phyloP scores from a whole-genome alignment of 805 yeast species.

The Wickerhamomyces pijperi region DNA sequence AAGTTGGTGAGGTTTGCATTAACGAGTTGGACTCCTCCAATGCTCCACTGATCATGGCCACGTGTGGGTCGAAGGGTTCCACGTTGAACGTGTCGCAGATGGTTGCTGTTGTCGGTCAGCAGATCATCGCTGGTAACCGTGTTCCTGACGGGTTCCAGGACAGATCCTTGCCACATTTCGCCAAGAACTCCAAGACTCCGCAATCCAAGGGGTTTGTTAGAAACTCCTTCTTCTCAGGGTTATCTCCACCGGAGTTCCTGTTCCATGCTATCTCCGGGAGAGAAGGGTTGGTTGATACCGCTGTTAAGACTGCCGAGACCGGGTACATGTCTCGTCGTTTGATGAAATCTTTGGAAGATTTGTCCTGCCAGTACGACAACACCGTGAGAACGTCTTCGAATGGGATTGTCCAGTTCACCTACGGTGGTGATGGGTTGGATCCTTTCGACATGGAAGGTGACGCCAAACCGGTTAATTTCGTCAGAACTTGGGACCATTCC shows the following conservation, averaged over 20 bases:
- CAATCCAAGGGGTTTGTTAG: conserved; percentile 96
- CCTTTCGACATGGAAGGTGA: conserved; percentile 99
- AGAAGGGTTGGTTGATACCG: conserved; percentile 98
- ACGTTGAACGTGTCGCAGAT: conserved; percentile 96
- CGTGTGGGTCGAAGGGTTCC: conserved; percentile 98
- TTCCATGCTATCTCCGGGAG: conserved; percentile 99
- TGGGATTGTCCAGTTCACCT: conserved; percentile 94
- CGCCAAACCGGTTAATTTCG: conserved; percentile 89
- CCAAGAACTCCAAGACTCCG: conserved; percentile 92
- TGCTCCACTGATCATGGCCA: conserved; percentile 97
- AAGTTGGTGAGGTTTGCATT: conserved; percentile 97
- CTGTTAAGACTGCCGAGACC: conserved; percentile 98
- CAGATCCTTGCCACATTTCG: conserved; percentile 93
- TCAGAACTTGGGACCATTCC: conserved; percentile 92
- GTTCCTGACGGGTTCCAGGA: conserved; percentile 99
- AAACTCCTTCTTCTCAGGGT: conserved; percentile 88
- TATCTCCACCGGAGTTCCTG: conserved; percentile 91
- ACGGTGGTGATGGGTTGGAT: conserved; percentile 98
- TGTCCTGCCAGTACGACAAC: conserved; percentile 84
- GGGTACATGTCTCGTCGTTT: conserved; percentile 97
- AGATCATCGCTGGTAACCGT: conserved; percentile 96
- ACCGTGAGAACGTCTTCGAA: conserved; percentile 93
- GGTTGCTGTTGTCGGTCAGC: conserved; percentile 99
- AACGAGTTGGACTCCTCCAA: conserved; percentile 79
- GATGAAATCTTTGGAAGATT: conserved; percentile 95